Evolutionary conservation across 495 filamentous ascomycete species (phyloP), one percentile per base, ranked within the genome.

Genomic region (Bombardia bombarda): DNA sequence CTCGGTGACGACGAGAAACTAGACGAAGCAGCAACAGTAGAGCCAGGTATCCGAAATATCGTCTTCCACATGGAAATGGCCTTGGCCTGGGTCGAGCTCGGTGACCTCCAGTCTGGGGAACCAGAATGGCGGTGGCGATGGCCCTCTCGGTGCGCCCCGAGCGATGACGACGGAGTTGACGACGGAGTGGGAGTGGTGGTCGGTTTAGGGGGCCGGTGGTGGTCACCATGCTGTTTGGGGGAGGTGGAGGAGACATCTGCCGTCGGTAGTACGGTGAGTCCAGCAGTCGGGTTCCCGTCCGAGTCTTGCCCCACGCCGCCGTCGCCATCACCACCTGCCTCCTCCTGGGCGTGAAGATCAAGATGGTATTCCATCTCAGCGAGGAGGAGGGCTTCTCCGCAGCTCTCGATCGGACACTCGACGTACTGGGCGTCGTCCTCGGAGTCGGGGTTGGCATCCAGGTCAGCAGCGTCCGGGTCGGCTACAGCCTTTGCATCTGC

Each of bases 311-410:
- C 26, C 9, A 28, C 26, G 26, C 9, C 26, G 26, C 9, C 26
- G 26, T 28, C 26, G 9, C 26, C 9, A 13, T 48, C 56, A 35
- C 77, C 73, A 16, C 75, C 75, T 39, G 72, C 62, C 10, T 64
- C 62, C 54, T 86, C 84, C 24, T 77, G 72, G 28, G 65, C 56
- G 61, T 95, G 88, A 37, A 89, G 63, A 55, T 89, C 83, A 28
- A 88, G 61, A 57, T 93, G 88, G 25, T 71, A 77, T 19, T 83
- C 74, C 25, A 92, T 60, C 47, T 87, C 79, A 2, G 63, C 54
- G 12, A 74, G 57, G 22, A 74, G 62, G 33, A 90, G 61, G 14
- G 70, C 57, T 53, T 94, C 85, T 17, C 81, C 83, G 59, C 87
- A 94, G n/a, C 74, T 75, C 10, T 78, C 70, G 7, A 77, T 65